Percentiles rank a stretch among this genome's conserved stretches.
Evolutionary conservation across 495 filamentous ascomycete species (phyloP).

Genomic region (Saxophila tyrrhenica): DNA sequence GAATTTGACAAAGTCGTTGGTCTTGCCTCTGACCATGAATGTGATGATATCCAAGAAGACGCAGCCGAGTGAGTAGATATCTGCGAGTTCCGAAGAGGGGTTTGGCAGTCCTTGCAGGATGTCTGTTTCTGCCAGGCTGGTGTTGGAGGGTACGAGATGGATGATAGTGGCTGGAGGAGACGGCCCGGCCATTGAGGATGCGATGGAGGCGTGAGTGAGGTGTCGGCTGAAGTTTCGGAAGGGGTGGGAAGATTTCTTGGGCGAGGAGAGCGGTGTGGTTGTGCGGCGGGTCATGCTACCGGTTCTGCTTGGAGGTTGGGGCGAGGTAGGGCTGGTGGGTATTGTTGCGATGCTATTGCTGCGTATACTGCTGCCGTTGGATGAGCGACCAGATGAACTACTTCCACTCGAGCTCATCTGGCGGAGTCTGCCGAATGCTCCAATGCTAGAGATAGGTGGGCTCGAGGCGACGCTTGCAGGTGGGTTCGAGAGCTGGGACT

Average conservation of each 20-base stretch:
- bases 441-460: constrained; percentile 10
- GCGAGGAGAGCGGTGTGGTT: neutral
- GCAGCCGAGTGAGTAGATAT: constrained; percentile 70
- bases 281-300: neutral
- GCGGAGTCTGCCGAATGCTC: constrained; percentile 13
- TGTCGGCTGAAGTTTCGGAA: constrained; percentile 21
- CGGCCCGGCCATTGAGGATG: neutral
- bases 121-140: constrained; percentile 9
- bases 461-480: constrained; percentile 10
- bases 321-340: constrained; percentile 4
- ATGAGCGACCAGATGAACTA: constrained; percentile 13
- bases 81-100: constrained; percentile 33
- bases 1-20: constrained; percentile 59
- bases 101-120: constrained; percentile 7
- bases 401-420: constrained; percentile 11
- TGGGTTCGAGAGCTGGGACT: constrained; percentile 28
- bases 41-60: constrained; percentile 60
- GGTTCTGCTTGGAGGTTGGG: constrained; percentile 1
- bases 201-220: constrained; percentile 2
- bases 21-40: constrained; percentile 60
- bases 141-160: constrained; percentile 4
- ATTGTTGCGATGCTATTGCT: constrained; percentile 13
- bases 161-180: constrained; percentile 2
- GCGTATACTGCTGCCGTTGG: constrained; percentile 10
- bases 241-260: constrained; percentile 1